Evolutionary conservation across 768 basidiomycete genomes (phyloP), one percentile per base, ranked within the genome.

Genomic region (Heimioporus sp.): DNA sequence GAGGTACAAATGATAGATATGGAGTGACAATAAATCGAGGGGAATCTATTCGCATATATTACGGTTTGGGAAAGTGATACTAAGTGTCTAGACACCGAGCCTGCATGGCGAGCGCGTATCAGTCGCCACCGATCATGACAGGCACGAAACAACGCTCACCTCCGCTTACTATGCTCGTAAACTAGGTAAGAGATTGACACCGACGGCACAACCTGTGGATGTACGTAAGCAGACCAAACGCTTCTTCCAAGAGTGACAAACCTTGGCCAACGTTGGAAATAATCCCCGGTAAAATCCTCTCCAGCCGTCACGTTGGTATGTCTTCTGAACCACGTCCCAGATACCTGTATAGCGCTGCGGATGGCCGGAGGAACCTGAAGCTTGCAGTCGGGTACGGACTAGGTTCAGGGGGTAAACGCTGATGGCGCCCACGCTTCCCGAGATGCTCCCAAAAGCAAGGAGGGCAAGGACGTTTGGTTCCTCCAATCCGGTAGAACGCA

Each of bases 141-240:
- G 24, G 10, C 10, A 31, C 36, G 39, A 34, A 28, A 43, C 13
- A 7, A 40, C 19, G 69, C 82, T 56, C 49, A 87, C 91, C 76
- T 86, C 67, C 86, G 80, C 75, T 91, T 93, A 61, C 80, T 85
- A 61, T 89, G 83, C 66, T 93, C 91, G 70, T 93, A 93, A 56
- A 97, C 95, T 37, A 97, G 85, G 72, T 97, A 97, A 54, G 92
- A 92, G 72, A 98, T 98, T 9, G 94, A 96, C 39, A 98, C 96
- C 5, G 94, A 87, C 46, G 96, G 96, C 41, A 97, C 86, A 52
- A 98, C 96, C 90, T 92, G 60, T 32, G 41, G 45, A 60, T 12
- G 17, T 47, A 20, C 46, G 53, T 30, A 21, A 15, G 51, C 52
- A 32, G 58, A 51, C 37, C 50, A 41, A 13, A 4, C 15, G 13